These are phyloP conservation scores for Paraglomus occultum DNA, from an alignment of 192 early-diverging fungal genomes.

Conservation along the genomic window DNA sequence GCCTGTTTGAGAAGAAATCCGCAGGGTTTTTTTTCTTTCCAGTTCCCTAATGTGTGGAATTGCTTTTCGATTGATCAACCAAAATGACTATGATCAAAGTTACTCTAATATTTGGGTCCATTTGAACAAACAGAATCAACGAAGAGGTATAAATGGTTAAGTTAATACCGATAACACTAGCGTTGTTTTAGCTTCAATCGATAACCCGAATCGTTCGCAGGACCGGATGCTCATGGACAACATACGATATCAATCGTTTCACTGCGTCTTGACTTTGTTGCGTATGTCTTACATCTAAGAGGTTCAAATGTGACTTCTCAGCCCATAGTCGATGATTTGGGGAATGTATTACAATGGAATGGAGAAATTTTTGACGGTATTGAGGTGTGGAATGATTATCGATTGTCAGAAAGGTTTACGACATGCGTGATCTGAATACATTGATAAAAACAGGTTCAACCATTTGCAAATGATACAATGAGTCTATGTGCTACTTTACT, in stretches of 20 bases:
- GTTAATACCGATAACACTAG: background rate
- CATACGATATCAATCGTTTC: background rate
- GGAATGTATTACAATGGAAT: slow-evolving; percentile 75
- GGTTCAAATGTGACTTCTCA: slow-evolving; percentile 56
- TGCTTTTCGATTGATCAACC: slow-evolving; percentile 41
- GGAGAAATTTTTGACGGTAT: slow-evolving; percentile 88
- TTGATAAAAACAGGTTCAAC: background rate
- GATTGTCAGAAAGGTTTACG: background rate
- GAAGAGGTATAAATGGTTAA: slow-evolving; percentile 43
- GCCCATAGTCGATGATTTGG: slow-evolving; percentile 49
- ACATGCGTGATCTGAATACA: too few species aligned
- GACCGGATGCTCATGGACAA: slow-evolving; percentile 50
- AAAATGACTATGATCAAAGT: slow-evolving; percentile 1
- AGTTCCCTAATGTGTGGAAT: slow-evolving; percentile 53
- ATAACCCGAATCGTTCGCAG: slow-evolving; percentile 29
- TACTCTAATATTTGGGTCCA: slow-evolving; percentile 36
- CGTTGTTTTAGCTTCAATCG: background rate
- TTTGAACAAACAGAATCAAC: slow-evolving; percentile 45
- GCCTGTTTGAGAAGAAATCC: too few species aligned
- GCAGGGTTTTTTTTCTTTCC: background rate
- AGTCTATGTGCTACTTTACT: slow-evolving; percentile 43
- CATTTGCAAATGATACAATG: slow-evolving; percentile 58
- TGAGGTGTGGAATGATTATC: slow-evolving; percentile 41
- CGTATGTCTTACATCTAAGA: slow-evolving; percentile 69
- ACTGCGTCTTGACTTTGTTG: slow-evolving; percentile 43